These are phyloP conservation scores for Collybia sordida DNA, from an alignment of 768 basidiomycete genomes.

Conservation along the genomic window DNA sequence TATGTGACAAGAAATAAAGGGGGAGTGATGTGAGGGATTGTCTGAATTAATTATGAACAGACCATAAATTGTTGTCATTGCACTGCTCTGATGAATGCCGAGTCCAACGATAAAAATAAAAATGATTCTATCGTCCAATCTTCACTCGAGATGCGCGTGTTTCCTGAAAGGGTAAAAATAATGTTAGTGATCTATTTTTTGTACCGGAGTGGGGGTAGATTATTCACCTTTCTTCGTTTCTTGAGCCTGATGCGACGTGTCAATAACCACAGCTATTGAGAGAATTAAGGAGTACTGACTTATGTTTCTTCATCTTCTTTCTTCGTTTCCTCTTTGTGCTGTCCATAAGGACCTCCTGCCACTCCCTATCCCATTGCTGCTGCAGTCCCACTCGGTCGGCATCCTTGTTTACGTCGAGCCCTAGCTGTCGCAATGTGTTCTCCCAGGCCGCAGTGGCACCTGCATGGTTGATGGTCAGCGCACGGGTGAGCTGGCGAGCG, in stretches of 20 bases:
- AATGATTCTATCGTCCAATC: slow-evolving; percentile 26
- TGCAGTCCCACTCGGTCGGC: slow-evolving; percentile 50
- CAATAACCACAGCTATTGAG: slow-evolving; percentile 2
- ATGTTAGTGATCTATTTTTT: slow-evolving; percentile 13
- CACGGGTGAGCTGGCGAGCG: slow-evolving; percentile 75
- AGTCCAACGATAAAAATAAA: slow-evolving; percentile 3
- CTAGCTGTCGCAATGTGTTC: slow-evolving; percentile 60
- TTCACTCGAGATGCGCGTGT: slow-evolving; percentile 41
- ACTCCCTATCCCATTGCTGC: slow-evolving; percentile 56
- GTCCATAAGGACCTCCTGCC: slow-evolving; percentile 69
- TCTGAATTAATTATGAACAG: slow-evolving; percentile 17
- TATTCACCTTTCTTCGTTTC: slow-evolving; percentile 83
- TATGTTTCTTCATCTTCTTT: slow-evolving; percentile 98
- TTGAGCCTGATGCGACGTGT: slow-evolving; percentile 57
- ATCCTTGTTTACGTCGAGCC: slow-evolving; percentile 53
- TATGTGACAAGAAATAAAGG: background rate
- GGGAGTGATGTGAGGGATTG: slow-evolving; percentile 1
- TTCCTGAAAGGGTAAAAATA: slow-evolving; percentile 28
- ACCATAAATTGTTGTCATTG: slow-evolving; percentile 7
- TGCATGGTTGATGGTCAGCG: slow-evolving; percentile 66
- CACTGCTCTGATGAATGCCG: slow-evolving; percentile 1
- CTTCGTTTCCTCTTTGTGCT: slow-evolving; percentile 82
- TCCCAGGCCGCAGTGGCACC: slow-evolving; percentile 71
- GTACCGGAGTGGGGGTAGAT: background rate
- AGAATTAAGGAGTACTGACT: slow-evolving; percentile 50